Percentiles rank a stretch among this genome's conserved stretches.
Evolutionary conservation across 176 grass and related monocot species (phyloP).

Genomic region (Thalia dealbata): DNA sequence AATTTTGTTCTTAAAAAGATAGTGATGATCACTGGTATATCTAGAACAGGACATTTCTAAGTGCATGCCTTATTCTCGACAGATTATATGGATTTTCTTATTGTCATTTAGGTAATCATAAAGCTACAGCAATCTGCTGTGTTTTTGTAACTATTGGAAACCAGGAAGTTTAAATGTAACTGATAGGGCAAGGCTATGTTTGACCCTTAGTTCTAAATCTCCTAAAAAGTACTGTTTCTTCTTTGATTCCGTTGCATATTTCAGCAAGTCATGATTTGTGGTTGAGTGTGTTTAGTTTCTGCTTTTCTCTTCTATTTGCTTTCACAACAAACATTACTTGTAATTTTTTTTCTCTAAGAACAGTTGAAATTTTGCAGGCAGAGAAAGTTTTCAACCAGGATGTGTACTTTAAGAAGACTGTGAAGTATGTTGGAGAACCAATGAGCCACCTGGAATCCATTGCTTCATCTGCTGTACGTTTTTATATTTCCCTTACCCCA

Average conservation of each 20-base stretch:
- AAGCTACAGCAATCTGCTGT: background rate
- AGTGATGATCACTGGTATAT: no score
- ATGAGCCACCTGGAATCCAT: slow-evolving; percentile 96
- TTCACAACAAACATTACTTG: no score
- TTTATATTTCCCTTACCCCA: background rate
- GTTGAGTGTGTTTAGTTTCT: no score
- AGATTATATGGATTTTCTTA: background rate
- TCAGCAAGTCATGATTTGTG: no score
- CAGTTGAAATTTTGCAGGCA: slow-evolving; percentile 43
- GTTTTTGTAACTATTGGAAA: no score
- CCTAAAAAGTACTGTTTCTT: no score
- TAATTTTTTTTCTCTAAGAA: slow-evolving; percentile 1
- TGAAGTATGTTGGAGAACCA: slow-evolving; percentile 79
- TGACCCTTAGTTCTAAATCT: no score
- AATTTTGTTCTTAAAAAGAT: no score
- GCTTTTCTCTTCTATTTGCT: background rate
- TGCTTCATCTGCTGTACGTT: slow-evolving; percentile 74
- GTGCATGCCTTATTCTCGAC: background rate
- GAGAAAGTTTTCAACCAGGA: slow-evolving; percentile 99
- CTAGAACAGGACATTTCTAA: no score
- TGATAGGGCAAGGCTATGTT: no score
- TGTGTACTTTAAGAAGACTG: slow-evolving; percentile 78
- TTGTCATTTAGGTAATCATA: background rate
- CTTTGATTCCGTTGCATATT: no score
- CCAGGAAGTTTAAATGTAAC: no score